These are phyloP conservation scores for Melocanna baccifera DNA, from an alignment of 176 grass and related monocot genomes.

Conservation along the genomic window DNA sequence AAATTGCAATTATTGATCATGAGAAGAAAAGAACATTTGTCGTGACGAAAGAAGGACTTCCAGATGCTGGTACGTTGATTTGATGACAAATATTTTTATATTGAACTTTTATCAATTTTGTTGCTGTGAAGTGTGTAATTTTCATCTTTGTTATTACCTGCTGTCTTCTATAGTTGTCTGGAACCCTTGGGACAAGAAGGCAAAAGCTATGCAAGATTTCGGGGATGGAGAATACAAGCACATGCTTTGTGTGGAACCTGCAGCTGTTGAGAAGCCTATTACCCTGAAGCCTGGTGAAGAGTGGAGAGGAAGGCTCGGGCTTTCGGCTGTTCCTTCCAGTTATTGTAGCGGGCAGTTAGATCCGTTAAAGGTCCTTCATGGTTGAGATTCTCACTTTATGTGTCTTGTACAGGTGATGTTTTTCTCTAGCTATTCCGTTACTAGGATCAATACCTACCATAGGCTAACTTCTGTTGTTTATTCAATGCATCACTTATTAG, in stretches of 20 bases:
- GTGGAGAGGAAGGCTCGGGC: conserved; percentile 66
- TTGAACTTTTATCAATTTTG: neutral
- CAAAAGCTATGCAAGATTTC: conserved; percentile 76
- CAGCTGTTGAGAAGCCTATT: conserved; percentile 65
- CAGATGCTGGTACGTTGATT: conserved; percentile 64
- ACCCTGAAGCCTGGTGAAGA: conserved; percentile 80
- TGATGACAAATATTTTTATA: conserved; percentile 12
- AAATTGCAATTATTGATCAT: conserved; percentile 92
- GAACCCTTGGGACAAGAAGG: conserved; percentile 95
- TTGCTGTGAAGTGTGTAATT: conserved; percentile 1
- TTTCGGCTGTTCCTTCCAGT: conserved; percentile 73
- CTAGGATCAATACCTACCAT: neutral
- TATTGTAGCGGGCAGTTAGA: conserved; percentile 82
- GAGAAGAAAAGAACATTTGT: conserved; percentile 88
- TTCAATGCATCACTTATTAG: neutral
- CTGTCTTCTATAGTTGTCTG: conserved; percentile 59
- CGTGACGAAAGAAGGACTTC: conserved; percentile 74
- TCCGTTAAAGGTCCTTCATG: conserved; percentile 52
- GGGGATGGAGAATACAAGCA: conserved; percentile 70
- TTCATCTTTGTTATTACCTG: neutral
- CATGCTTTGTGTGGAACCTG: conserved; percentile 81
- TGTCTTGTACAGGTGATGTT: conserved; percentile 57
- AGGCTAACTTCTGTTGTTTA: neutral
- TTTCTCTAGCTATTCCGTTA: neutral
- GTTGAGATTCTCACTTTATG: conserved; percentile 49